Base-by-base conservation (phyloP, 192 early-diverging fungal genomes). In the Diversispora epigaea region DNA sequence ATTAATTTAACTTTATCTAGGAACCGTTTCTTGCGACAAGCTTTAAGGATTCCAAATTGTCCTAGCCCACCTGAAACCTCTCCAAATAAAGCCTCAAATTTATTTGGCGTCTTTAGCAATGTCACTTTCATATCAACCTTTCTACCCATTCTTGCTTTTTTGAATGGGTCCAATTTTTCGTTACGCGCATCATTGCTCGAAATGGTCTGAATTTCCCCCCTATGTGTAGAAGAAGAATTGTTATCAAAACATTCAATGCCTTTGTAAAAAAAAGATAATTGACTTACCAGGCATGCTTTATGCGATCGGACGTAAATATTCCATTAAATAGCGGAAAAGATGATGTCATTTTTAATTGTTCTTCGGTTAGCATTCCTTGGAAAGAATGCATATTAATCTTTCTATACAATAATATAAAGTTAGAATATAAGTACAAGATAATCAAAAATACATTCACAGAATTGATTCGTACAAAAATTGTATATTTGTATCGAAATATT, bases 41-140 rank as follows among this genome's bases (percentile, higher is more conserved):
- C n/a, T 9, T 40, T n/a, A 47, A 43, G 65, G 3, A 67, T 4
- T 3, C 65, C 65, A 25, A 67, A 67, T n/a, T 40, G 41, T 46
- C 40, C 15, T 14, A 67, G 6, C 5, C 65, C 65, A 11, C 65
- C 65, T 3, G 65, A 15, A 21, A 67, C 44, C 32, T 67, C 65
- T 2, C 65, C 65, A 47, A 32, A 67, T 4, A 67, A 21, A n/a
- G 25, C 15, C 41, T 67, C 65, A 19, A 67, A 67, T 45, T 67
- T 67, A 49, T 22, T 67, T 22, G 46, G 43, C 6, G 65, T 67
- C 25, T 67, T 67, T 9, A 67, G 4, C 22, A 67, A 49, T 0
- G 65, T 67, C 19, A 39, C 65, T 47, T 67, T 67, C 65, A 67
- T 67, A 11, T 67, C 65, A 19, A 67, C 65, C 10, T 67, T 67